Evolutionary conservation across 2,329 filamentous ascomycete species (phyloP).

Genomic region (Thelonectria blattea): DNA sequence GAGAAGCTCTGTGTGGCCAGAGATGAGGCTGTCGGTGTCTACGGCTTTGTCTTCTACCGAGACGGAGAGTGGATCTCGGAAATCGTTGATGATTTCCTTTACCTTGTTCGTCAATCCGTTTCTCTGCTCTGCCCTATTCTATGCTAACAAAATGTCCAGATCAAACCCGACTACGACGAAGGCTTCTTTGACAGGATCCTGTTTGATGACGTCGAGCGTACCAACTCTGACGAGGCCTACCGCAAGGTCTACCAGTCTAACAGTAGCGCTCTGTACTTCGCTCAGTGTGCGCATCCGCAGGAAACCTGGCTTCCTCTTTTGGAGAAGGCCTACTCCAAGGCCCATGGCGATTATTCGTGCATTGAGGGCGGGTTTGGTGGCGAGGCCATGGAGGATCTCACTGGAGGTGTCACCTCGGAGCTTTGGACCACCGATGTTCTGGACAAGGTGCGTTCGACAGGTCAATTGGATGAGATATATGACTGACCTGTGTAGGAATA

Average conservation of each 20-base stretch:
- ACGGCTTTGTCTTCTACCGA: slow-evolving; percentile 84
- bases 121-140: too few species aligned
- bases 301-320: slow-evolving; percentile 82
- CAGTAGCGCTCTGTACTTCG: slow-evolving; percentile 77
- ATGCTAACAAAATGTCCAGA: slow-evolving; percentile 26
- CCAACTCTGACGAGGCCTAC: slow-evolving; percentile 64
- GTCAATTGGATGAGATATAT: not conserved
- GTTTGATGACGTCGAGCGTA: slow-evolving; percentile 52
- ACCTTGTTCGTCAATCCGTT: slow-evolving; percentile 41
- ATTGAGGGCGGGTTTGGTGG: slow-evolving; percentile 75
- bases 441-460: slow-evolving; percentile 64
- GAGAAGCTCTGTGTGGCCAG: slow-evolving; percentile 75
- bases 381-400: slow-evolving; percentile 65
- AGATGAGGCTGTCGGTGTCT: slow-evolving; percentile 77
- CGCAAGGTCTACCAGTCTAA: slow-evolving; percentile 75
- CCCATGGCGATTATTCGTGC: slow-evolving; percentile 77
- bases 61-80: slow-evolving; percentile 75
- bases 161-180: slow-evolving; percentile 67
- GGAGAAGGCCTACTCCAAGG: slow-evolving; percentile 82
- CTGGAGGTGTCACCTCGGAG: slow-evolving; percentile 70
- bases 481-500: slow-evolving; percentile 35
- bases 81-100: slow-evolving; percentile 64
- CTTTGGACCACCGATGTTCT: slow-evolving; percentile 72
- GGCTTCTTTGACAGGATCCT: slow-evolving; percentile 53
- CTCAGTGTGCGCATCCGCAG: slow-evolving; percentile 74